Conservation (phyloP, 2,329 filamentous ascomycete species). For the Aureobasidium sp. region DNA sequence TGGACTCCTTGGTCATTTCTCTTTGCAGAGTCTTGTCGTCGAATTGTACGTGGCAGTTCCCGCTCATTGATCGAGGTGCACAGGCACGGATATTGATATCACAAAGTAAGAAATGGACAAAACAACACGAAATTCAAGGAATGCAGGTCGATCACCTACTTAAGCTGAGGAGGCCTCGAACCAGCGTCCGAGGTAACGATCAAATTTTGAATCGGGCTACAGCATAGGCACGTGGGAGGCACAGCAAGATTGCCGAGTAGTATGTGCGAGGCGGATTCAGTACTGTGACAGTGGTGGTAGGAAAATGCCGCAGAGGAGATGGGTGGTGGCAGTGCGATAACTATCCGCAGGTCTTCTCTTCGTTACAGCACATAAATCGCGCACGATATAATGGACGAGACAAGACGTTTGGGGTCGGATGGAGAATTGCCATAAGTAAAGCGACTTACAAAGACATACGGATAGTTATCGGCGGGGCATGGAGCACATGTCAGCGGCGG, state of each 20-base stretch:
- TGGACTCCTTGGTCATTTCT: constrained; percentile 2
- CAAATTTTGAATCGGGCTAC: not conserved
- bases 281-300: not conserved
- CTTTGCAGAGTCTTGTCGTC: constrained; percentile 8
- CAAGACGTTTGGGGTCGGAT: not conserved
- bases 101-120: not conserved
- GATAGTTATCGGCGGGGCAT: constrained; percentile 6
- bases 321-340: constrained; percentile 14
- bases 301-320: not conserved
- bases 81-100: not conserved
- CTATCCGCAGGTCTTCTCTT: not conserved
- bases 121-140: not conserved
- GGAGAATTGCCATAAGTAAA: not conserved
- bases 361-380: constrained; percentile 6
- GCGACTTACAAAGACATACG: not conserved
- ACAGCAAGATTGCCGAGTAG: constrained; percentile 4
- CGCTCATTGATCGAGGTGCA: not conserved
- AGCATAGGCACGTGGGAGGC: constrained; percentile 2
- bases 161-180: not conserved
- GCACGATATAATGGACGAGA: not conserved
- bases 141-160: constrained; percentile 12
- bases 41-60: constrained; percentile 3
- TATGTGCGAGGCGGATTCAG: not conserved
- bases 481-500: constrained; percentile 9
- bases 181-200: not conserved